Conservation (phyloP, 306 rosid species). For the Vigna unguiculata region DNA sequence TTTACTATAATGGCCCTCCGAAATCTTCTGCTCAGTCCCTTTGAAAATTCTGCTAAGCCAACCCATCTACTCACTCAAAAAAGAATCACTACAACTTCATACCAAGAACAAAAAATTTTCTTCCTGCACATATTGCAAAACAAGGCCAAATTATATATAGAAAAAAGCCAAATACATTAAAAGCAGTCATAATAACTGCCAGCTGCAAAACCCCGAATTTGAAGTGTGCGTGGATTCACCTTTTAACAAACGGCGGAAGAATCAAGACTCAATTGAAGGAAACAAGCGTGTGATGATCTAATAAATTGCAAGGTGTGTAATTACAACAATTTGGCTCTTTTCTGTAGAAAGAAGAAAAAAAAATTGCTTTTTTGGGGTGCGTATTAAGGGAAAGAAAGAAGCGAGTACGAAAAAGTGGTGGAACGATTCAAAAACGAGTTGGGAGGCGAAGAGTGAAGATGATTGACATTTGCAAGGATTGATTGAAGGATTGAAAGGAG, state of each 20-base stretch:
- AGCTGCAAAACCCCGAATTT: conserved; percentile 39
- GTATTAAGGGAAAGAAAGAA: not conserved
- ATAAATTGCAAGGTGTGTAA: not conserved
- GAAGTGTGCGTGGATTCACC: conserved; percentile 55
- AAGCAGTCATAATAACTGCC: not conserved
- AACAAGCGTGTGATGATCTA: conserved; percentile 31
- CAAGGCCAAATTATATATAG: not conserved
- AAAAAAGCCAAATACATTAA: conserved; percentile 28
- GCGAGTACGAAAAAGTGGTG: not conserved
- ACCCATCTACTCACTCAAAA: conserved; percentile 59
- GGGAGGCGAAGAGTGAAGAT: conserved; percentile 33
- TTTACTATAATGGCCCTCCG: conserved; percentile 67
- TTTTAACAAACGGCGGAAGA: conserved; percentile 50
- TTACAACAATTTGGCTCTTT: not conserved
- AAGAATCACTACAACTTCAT: conserved; percentile 54
- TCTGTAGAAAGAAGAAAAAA: too few species aligned
- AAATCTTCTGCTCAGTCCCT: conserved; percentile 71
- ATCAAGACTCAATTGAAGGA: conserved; percentile 47
- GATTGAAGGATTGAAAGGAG: not conserved
- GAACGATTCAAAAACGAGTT: conserved; percentile 44
- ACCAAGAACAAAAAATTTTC: not conserved
- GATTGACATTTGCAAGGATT: conserved; percentile 36
- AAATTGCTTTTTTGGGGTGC: not conserved
- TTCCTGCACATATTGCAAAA: conserved; percentile 58
- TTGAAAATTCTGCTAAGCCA: conserved; percentile 87